Base-by-base conservation (phyloP, 2,329 filamentous ascomycete genomes). In the Reticulascus tulasneorum region DNA sequence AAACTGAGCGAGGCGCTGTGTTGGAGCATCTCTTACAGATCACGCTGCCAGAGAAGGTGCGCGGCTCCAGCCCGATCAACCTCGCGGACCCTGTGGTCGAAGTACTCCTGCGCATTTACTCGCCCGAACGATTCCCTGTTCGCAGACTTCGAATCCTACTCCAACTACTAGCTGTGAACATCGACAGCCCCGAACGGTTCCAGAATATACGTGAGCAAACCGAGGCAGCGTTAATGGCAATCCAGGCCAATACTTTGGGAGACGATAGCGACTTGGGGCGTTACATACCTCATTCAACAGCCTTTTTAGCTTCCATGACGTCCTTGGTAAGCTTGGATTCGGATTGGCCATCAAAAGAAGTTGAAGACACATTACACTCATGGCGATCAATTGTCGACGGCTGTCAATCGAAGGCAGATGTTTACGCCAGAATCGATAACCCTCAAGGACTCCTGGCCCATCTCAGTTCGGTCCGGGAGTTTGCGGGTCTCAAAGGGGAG, bases 1-100 rank as follows among this genome's bases (percentile, higher is more conserved):
- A 70, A 28, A 45, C 54, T 6, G 74, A 75, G 55, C 74, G 71
- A 40, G 71, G 69, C 8, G 74, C 77, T 3, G 72, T 77, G 2
- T 60, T 84, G 13, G 78, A 84, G 45, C 73, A 83, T 48, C 64
- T 79, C 20, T 55, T 84, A 27, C 65, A 75, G 32, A 66, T 75
- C 25, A 66, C 69, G 29, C 53, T 66, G 15, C 56, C 63, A 5
- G 52, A 58, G 13, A 17, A 6, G 42, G 48, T 17, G 51, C 56
- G 19, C 59, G 57, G 4, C 51, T 66, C 17, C 61, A 60, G 8
- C 11, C 33, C 40, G 6, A 27, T 32, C 9, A 27, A 35, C 19
- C 54, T 73, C 12, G 60, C 67, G 6, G 67, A 75, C 33, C 55
- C 69, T 3, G 63, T 60, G 10, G 59, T 75, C 9, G 63, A 67